Evolutionary conservation across 2,329 filamentous ascomycete species (phyloP), one percentile per base, ranked within the genome.

Genomic region (Beauveria asiatica): DNA sequence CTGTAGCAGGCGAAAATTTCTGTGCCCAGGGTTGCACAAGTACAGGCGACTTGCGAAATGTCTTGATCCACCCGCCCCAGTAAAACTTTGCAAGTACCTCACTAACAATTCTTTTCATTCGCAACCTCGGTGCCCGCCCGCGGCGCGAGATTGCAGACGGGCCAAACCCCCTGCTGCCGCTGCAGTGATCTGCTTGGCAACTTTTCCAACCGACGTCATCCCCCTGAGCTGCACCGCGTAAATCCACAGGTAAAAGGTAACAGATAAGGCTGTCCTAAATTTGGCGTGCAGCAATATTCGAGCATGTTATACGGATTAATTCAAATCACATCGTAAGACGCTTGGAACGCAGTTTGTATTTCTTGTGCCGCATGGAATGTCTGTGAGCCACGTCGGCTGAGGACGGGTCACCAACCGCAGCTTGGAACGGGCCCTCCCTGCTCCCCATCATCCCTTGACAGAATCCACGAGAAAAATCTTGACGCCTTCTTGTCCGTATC

Each of bases 61-160:
- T 33, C 42, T 49, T 42, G n/a, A 33, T 23, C 46, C 46, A n/a
- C 27, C 10, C 2, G 52, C 16, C 44, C 46, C 59, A 42, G 5
- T 45, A 50, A 50, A 55, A 51, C 8, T 3, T 1, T 51, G 44
- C 45, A 57, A 65, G 73, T 75, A 74, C 66, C 69, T 49, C 72
- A 62, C 66, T 75, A 75, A 75, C 73, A 75, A 74, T 74, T 73
- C 68, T 52, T 56, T 57, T 45, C 54, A 37, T 13, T 57, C 52
- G 49, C 42, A 27, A 45, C 44, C 48, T 57, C 33, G 55, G 30
- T 7, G 30, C 21, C 19, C 10, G 19, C 41, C 44, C 23, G 19
- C 27, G 13, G 8, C 27, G 42, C 23, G 44, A 57, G 30, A 57
- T 49, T 57, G 23, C 37, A 27, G 13, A 5, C 16, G 11, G 30